phyloP scores from a whole-genome alignment of 164 flowering plant species.

The Hamamelis virginiana region DNA sequence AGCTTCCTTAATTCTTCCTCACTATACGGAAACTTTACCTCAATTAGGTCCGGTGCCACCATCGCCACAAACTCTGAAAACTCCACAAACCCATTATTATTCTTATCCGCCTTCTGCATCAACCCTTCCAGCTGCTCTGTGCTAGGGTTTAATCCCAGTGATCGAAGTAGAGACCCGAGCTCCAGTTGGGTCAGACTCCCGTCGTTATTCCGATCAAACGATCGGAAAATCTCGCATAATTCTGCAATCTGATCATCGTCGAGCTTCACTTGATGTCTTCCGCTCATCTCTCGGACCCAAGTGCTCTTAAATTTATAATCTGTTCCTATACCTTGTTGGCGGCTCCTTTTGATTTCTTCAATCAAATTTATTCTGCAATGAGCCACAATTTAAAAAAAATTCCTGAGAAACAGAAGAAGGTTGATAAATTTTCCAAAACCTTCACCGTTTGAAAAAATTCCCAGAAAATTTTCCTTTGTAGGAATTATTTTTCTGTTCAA shows the following conservation, averaged over 20 bases:
- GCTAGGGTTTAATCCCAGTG: conserved; percentile 79
- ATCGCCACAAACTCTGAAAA: conserved; percentile 83
- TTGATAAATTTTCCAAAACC: no score
- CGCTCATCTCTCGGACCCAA: conserved; percentile 21
- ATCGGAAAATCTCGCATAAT: conserved; percentile 77
- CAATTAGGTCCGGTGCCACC: conserved; percentile 73
- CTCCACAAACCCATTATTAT: conserved; percentile 79
- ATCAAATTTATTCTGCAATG: no score
- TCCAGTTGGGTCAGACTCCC: conserved; percentile 90
- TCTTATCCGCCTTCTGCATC: conserved; percentile 69
- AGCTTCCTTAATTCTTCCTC: conserved; percentile 70
- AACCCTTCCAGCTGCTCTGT: conserved; percentile 65
- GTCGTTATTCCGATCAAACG: conserved; percentile 85
- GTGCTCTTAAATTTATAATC: no score
- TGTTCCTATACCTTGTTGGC: no score
- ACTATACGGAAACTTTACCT: conserved; percentile 66
- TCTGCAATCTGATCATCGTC: conserved; percentile 82
- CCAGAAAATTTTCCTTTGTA: no score
- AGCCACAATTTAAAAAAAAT: no score
- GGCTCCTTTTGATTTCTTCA: no score
- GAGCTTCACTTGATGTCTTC: conserved; percentile 42
- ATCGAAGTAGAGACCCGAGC: conserved; percentile 74
- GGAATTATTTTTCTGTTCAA: no score
- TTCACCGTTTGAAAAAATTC: no score
- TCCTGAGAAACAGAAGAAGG: no score